These are phyloP conservation scores for Pyronema domesticum DNA, from an alignment of 495 filamentous ascomycete species.

Conservation along the genomic window DNA sequence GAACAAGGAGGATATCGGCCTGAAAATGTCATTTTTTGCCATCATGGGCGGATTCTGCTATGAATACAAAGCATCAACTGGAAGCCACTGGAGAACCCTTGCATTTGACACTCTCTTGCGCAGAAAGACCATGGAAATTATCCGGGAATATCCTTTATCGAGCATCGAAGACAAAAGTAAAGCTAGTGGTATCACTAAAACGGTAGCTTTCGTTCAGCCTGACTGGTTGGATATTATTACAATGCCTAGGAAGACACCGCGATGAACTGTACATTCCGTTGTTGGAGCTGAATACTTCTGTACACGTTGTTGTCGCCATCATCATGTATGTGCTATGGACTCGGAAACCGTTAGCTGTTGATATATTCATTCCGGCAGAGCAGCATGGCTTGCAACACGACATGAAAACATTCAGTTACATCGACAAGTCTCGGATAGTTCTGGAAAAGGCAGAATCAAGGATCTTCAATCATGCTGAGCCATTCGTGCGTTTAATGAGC, in stretches of 20 bases:
- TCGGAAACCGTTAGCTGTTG: conserved; percentile 4
- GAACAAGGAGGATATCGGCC: background rate
- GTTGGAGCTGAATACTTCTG: conserved; percentile 4
- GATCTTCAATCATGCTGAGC: no score
- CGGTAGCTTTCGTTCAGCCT: background rate
- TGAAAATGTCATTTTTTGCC: conserved; percentile 1
- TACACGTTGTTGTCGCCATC: conserved; percentile 2
- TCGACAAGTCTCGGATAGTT: background rate
- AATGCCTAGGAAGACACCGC: background rate
- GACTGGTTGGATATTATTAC: background rate
- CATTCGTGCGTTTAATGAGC: no score
- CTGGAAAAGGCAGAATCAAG: background rate
- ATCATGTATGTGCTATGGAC: conserved; percentile 5
- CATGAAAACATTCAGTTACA: background rate
- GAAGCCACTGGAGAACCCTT: background rate
- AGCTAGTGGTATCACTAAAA: background rate
- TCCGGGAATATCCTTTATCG: background rate
- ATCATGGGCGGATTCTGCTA: background rate
- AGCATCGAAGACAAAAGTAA: conserved; percentile 9
- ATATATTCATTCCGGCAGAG: background rate
- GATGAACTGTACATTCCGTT: background rate
- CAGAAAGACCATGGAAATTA: background rate
- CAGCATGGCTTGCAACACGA: background rate
- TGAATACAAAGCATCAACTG: background rate
- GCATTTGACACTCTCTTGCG: background rate